These are phyloP conservation scores for Aspergillus nanangensis DNA, from an alignment of 495 filamentous ascomycete species.

Conservation along the genomic window DNA sequence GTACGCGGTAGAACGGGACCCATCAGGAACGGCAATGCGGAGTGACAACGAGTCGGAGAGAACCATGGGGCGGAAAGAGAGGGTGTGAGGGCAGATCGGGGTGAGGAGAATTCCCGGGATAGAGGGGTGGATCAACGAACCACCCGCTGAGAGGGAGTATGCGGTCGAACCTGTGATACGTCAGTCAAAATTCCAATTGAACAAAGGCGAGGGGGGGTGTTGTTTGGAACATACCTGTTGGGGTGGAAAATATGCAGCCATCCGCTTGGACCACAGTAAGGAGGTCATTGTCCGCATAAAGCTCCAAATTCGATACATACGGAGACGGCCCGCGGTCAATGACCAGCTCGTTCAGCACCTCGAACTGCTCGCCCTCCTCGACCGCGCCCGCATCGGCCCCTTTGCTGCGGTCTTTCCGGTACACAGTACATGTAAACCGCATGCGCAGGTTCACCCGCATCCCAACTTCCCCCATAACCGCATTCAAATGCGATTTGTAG, in stretches of 20 bases:
- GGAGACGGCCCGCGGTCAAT: slow-evolving; percentile 94
- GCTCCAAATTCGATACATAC: slow-evolving; percentile 93
- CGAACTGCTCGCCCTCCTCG: slow-evolving; percentile 80
- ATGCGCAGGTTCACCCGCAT: slow-evolving; percentile 95
- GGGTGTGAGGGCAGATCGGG: slow-evolving; percentile 94
- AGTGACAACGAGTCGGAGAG: slow-evolving; percentile 91
- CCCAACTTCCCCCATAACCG: slow-evolving; percentile 83
- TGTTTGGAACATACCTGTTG: slow-evolving; percentile 57
- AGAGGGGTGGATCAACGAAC: slow-evolving; percentile 92
- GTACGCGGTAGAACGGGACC: slow-evolving; percentile 87
- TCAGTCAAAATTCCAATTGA: slow-evolving; percentile 4
- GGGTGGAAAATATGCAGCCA: slow-evolving; percentile 94
- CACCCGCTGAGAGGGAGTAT: slow-evolving; percentile 92
- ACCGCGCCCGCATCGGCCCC: slow-evolving; percentile 46
- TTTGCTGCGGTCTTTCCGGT: slow-evolving; percentile 52
- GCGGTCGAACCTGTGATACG: slow-evolving; percentile 68
- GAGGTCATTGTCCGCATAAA: slow-evolving; percentile 89
- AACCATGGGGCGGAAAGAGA: slow-evolving; percentile 98
- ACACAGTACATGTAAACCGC: slow-evolving; percentile 96
- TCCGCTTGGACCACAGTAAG: slow-evolving; percentile 94
- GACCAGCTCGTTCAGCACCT: slow-evolving; percentile 95
- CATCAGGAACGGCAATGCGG: slow-evolving; percentile 76
- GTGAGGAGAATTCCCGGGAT: slow-evolving; percentile 97
- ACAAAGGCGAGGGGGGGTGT: not conserved
- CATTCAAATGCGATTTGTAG: slow-evolving; percentile 76